Conservation (phyloP, 352 stramenopile genomes). For the Ophiocytium majus region DNA sequence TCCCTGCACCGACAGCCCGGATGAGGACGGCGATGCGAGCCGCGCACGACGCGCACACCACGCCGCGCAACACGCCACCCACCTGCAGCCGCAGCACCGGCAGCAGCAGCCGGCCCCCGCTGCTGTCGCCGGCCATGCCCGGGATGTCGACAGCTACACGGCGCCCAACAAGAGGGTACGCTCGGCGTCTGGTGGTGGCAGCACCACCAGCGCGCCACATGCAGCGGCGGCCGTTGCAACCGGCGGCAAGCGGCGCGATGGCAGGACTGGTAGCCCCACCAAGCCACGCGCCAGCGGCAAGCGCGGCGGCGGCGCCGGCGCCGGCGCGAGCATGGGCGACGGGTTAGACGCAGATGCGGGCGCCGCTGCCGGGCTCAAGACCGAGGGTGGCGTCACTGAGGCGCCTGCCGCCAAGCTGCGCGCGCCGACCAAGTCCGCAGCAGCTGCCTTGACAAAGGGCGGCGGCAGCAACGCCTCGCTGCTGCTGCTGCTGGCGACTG, state of each 20-base stretch:
- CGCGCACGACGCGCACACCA: background rate
- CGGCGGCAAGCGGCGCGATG: background rate
- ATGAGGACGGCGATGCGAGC: background rate
- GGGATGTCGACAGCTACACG: background rate
- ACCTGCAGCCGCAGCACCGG: too few species aligned
- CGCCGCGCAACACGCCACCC: background rate
- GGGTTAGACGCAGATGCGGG: background rate
- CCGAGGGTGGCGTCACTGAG: background rate
- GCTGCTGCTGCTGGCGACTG: background rate
- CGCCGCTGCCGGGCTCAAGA: background rate
- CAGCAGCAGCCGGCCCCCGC: too few species aligned
- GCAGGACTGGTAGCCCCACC: background rate
- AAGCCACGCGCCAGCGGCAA: too few species aligned
- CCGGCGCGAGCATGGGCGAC: too few species aligned
- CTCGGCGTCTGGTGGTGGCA: too few species aligned
- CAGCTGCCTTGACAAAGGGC: background rate
- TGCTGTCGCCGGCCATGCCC: too few species aligned
- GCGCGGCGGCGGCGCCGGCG: too few species aligned
- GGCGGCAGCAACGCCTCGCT: background rate
- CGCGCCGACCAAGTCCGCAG: background rate
- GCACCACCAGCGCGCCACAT: background rate
- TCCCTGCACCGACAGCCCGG: background rate
- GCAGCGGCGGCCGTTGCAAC: background rate
- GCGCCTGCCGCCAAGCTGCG: background rate
- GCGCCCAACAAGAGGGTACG: background rate